These are phyloP conservation scores for Anthoceros angustus DNA, from an alignment of 225 moss, liverwort and hornwort genomes.

Conservation along the genomic window DNA sequence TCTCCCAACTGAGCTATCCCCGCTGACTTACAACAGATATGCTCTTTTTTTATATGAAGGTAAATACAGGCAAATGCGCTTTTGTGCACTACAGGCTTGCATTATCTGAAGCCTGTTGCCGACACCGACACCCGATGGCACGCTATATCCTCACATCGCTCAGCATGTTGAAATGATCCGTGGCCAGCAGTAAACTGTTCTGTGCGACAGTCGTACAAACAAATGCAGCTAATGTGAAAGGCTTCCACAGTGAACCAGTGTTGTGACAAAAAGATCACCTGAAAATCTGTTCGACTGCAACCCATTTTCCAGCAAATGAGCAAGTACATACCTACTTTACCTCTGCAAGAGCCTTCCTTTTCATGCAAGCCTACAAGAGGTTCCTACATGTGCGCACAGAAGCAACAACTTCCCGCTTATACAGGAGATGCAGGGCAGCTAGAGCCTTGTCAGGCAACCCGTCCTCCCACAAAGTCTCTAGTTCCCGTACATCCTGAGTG, in stretches of 20 bases:
- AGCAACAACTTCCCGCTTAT: background rate
- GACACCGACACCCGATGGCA: too few relatives aligned
- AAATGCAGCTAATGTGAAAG: background rate
- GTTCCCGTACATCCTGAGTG: too few relatives aligned
- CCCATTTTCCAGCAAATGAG: background rate
- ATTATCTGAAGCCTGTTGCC: too few relatives aligned
- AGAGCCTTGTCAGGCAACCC: background rate
- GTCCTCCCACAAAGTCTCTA: background rate
- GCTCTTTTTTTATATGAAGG: too few relatives aligned
- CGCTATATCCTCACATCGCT: background rate
- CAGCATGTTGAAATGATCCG: background rate
- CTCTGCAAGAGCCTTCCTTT: background rate
- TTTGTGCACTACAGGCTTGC: too few relatives aligned
- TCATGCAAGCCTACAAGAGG: background rate
- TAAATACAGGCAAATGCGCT: too few relatives aligned
- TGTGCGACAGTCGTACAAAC: background rate
- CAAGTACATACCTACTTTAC: background rate
- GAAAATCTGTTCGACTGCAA: background rate
- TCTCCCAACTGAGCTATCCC: too few relatives aligned
- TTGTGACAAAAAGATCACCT: background rate
- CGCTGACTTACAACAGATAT: too few relatives aligned
- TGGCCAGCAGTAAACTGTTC: background rate
- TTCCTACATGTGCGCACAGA: background rate
- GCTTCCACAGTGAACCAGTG: background rate
- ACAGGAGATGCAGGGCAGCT: background rate